Evolutionary conservation across 208 protist species (phyloP).

Genomic region (Trypanosomatidae sp.): DNA sequence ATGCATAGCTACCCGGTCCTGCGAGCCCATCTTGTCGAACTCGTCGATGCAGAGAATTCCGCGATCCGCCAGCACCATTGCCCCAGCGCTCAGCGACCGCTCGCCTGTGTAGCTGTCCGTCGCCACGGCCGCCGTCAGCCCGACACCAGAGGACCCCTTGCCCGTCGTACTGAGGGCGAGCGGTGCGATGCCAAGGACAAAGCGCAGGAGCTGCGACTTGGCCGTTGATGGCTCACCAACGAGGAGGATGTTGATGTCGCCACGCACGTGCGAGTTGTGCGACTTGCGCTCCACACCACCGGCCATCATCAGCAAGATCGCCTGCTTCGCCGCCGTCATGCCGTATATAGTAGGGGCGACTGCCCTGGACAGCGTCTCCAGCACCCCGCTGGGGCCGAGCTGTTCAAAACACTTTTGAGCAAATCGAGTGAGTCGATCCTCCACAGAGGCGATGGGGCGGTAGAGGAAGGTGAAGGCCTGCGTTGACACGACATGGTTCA

Average conservation of each 20-base stretch:
- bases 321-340: slow-evolving; percentile 96
- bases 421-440: slow-evolving; percentile 81
- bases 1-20: slow-evolving; percentile 97
- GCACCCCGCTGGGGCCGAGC: slow-evolving; percentile 71
- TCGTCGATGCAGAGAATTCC: slow-evolving; percentile 99
- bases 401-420: slow-evolving; percentile 52
- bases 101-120: slow-evolving; percentile 97
- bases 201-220: slow-evolving; percentile 99
- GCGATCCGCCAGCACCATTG: slow-evolving; percentile 99
- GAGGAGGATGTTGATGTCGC: slow-evolving; percentile 99
- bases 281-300: slow-evolving; percentile 97
- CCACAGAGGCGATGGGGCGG: slow-evolving; percentile 44
- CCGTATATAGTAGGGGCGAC: slow-evolving; percentile 99
- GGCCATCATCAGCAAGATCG: slow-evolving; percentile 96
- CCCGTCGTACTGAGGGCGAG: slow-evolving; percentile 98
- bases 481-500: slow-evolving; percentile 89
- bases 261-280: slow-evolving; percentile 95
- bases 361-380: slow-evolving; percentile 82
- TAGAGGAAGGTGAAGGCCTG: slow-evolving; percentile 55
- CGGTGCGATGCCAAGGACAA: slow-evolving; percentile 96
- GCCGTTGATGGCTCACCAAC: slow-evolving; percentile 99
- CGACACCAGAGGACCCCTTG: slow-evolving; percentile 97
- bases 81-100: slow-evolving; percentile 97
- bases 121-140: slow-evolving; percentile 99
- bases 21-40: slow-evolving; percentile 99